phyloP scores from a whole-genome alignment of 2,329 filamentous ascomycete species.

The Didymosphaeria variabile region DNA sequence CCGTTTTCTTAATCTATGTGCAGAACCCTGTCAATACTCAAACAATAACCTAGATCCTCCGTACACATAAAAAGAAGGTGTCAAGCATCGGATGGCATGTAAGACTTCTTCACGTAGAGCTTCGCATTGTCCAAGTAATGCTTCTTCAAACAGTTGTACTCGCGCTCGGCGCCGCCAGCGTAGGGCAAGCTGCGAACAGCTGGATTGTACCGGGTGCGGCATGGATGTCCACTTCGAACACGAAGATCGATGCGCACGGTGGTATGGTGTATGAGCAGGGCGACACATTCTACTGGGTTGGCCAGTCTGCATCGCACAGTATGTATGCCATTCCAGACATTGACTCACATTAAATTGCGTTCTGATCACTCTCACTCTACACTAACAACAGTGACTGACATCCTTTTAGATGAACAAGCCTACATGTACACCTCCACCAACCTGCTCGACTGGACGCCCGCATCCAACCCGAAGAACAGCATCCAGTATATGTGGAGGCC shows the following conservation, averaged over 20 bases:
- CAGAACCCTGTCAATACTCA: neutral
- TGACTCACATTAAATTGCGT: neutral
- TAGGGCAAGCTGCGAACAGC: conserved; percentile 27
- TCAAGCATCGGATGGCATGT: neutral
- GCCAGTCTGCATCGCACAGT: conserved; percentile 49
- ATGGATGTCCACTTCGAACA: conserved; percentile 52
- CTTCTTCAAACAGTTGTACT: neutral
- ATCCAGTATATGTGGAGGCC: conserved; percentile 53
- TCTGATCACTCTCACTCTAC: neutral
- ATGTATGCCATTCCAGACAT: conserved; percentile 11
- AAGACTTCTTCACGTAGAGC: neutral
- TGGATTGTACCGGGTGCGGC: conserved; percentile 54
- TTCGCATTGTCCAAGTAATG: neutral
- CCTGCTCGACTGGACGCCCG: conserved; percentile 50
- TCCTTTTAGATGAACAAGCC: conserved; percentile 43
- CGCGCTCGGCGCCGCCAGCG: neutral
- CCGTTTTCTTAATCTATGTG: neutral
- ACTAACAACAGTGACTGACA: conserved; percentile 5
- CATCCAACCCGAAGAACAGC: conserved; percentile 45
- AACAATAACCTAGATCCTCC: neutral
- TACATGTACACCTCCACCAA: conserved; percentile 54
- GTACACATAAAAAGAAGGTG: neutral
- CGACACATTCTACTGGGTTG: conserved; percentile 54
- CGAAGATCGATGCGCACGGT: conserved; percentile 55
- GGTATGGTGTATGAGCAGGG: conserved; percentile 50